Base-by-base conservation (phyloP, 78 protist species). In the Planoprotostelium fungivorum region DNA sequence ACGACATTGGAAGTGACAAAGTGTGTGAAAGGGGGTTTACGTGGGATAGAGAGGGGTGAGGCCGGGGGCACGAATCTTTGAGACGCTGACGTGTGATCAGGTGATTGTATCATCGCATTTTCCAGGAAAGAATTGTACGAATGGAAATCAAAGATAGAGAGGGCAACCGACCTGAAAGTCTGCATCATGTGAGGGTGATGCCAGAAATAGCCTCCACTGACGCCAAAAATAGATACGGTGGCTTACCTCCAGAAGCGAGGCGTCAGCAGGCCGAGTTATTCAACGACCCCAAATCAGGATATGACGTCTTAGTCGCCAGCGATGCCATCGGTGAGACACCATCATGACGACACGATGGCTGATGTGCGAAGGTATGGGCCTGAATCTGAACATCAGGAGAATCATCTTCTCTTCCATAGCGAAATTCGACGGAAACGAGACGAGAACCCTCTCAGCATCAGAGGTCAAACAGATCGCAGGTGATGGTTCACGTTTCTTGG, bases 301-400 rank as follows among this genome's bases (percentile, higher is more conserved):
- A 38, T 34, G 91, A 91, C 31, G 93, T 95, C 1, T 85, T 97
- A 1, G 95, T 97, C 1, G 97, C 98, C 34, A 84, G 97, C 0
- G 98, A 97, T 84, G 97, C 97, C 0, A 87, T 97, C 51, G 98
- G 97, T n/a, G n/a, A n/a, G n/a, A n/a, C n/a, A n/a, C n/a, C n/a
- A n/a, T n/a, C n/a, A n/a, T n/a, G n/a, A n/a, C n/a, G n/a, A n/a
- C n/a, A n/a, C n/a, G n/a, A n/a, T n/a, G n/a, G n/a, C n/a, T n/a
- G n/a, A n/a, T n/a, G n/a, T n/a, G n/a, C n/a, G n/a, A n/a, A n/a
- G n/a, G n/a, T 35, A 94, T 94, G 95, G 98, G 98, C 34, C 93
- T 97, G 29, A 97, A 97, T 90, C 83, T 97, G 29, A 94, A 95
- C 89, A 95, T 94, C 35, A 28, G 91, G 34, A 88, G 98, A 36